A percentile compares a stretch with the other conserved stretches of the same genome.
Conservation (phyloP, 2,329 filamentous ascomycete genomes). For the Fusarium duplospermum region DNA sequence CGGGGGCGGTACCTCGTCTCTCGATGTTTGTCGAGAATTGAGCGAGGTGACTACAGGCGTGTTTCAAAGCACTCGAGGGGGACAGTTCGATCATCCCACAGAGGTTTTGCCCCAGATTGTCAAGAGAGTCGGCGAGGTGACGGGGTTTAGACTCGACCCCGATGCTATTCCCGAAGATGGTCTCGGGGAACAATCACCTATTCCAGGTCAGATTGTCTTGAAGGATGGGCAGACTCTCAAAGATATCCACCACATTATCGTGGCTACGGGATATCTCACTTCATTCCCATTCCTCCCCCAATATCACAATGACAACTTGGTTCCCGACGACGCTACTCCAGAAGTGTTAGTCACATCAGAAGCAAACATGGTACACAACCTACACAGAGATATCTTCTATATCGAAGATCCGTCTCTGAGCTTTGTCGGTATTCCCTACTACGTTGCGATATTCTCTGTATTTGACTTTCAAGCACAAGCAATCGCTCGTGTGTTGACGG, state of each 20-base stretch:
- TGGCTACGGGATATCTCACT: constrained; percentile 77
- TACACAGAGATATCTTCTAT: constrained; percentile 78
- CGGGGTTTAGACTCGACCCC: constrained; percentile 52
- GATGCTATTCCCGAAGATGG: constrained; percentile 57
- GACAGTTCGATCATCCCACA: constrained; percentile 67
- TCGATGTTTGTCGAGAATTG: constrained; percentile 57
- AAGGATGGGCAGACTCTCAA: constrained; percentile 64
- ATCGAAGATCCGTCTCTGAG: constrained; percentile 72
- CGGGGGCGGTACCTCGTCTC: constrained; percentile 61
- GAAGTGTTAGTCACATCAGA: constrained; percentile 69
- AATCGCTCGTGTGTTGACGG: constrained; percentile 67
- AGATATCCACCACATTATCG: constrained; percentile 69
- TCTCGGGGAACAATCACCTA: constrained; percentile 31
- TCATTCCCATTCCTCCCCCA: constrained; percentile 71
- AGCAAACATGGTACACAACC: constrained; percentile 71
- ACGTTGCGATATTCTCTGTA: constrained; percentile 74
- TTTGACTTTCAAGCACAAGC: constrained; percentile 77
- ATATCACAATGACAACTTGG: constrained; percentile 53
- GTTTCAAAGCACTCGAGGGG: constrained; percentile 65
- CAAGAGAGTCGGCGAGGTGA: constrained; percentile 63
- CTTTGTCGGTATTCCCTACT: constrained; percentile 74
- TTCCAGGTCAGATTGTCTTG: constrained; percentile 53
- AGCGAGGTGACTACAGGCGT: constrained; percentile 49
- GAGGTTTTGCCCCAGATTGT: constrained; percentile 64
- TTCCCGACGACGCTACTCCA: constrained; percentile 61